Conservation (phyloP, 352 stramenopile species). For the Phytophthora constricta region DNA sequence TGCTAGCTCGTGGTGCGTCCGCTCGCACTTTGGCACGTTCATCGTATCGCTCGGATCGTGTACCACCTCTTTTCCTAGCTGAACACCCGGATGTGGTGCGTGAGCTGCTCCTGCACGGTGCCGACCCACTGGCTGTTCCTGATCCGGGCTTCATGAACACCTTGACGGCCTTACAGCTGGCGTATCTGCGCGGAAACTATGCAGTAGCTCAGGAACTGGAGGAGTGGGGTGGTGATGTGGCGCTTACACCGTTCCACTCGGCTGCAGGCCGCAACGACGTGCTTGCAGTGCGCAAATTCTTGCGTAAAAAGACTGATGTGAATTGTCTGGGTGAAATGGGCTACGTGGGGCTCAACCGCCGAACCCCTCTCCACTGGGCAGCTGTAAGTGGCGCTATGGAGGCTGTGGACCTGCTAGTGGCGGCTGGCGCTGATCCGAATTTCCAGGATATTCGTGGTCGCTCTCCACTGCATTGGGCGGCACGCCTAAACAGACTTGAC, state of each 20-base stretch:
- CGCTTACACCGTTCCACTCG: conserved; percentile 79
- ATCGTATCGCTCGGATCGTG: conserved; percentile 72
- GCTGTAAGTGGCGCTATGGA: conserved; percentile 68
- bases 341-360: conserved; percentile 81
- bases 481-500: conserved; percentile 61
- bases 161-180: conserved; percentile 75
- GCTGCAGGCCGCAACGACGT: conserved; percentile 72
- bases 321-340: conserved; percentile 82
- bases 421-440: conserved; percentile 71
- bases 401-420: conserved; percentile 68
- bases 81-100: conserved; percentile 71
- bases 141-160: conserved; percentile 87
- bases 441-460: conserved; percentile 78
- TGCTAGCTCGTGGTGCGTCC: conserved; percentile 68
- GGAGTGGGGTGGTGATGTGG: conserved; percentile 81
- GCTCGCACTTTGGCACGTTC: conserved; percentile 58
- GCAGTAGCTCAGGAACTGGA: conserved; percentile 79
- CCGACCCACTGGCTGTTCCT: conserved; percentile 67
- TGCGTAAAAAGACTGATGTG: conserved; percentile 61
- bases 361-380: conserved; percentile 83
- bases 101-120: conserved; percentile 68
- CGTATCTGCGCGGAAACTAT: conserved; percentile 81
- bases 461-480: conserved; percentile 81
- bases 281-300: conserved; percentile 59
- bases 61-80: conserved; percentile 79